Evolutionary conservation across 1,284 basidiomycete genomes (phyloP).

Genomic region (Erythrobasidium hasegawianum): DNA sequence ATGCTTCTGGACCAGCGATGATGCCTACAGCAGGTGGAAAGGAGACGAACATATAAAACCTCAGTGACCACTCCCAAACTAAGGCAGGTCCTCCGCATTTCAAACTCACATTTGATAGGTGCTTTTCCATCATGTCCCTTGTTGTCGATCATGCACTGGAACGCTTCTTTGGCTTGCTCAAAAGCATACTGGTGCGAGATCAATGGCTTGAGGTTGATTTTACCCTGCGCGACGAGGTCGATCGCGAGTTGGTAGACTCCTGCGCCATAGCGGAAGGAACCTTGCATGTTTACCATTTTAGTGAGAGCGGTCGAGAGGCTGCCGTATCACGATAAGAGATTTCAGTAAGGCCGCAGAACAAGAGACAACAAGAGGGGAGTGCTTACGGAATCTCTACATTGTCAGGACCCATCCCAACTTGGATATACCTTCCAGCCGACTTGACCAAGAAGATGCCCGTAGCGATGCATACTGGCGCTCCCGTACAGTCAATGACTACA

Average conservation of each 20-base stretch:
- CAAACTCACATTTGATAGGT: slow-evolving; percentile 50
- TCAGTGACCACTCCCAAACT: too few relatives aligned
- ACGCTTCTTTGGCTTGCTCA: slow-evolving; percentile 55
- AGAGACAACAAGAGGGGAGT: too few relatives aligned
- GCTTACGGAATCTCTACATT: slow-evolving; percentile 48
- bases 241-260: slow-evolving; percentile 58
- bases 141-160: slow-evolving; percentile 58
- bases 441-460: slow-evolving; percentile 59
- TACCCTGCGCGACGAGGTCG: slow-evolving; percentile 55
- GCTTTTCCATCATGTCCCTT: slow-evolving; percentile 62
- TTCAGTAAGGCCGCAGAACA: too few relatives aligned
- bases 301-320: slow-evolving; percentile 56
- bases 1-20: slow-evolving; percentile 14
- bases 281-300: slow-evolving; percentile 77
- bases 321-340: too few relatives aligned
- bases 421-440: slow-evolving; percentile 62
- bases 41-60: not conserved
- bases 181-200: slow-evolving; percentile 54
- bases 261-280: slow-evolving; percentile 64
- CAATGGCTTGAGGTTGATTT: slow-evolving; percentile 56
- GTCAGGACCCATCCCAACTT: slow-evolving; percentile 58
- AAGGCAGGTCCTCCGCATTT: too few relatives aligned
- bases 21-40: slow-evolving; percentile 3
- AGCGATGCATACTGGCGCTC: slow-evolving; percentile 60
- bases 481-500: slow-evolving; percentile 60